Conservation (phyloP, 2,329 filamentous ascomycete genomes). For the Cladosporium colombiae region DNA sequence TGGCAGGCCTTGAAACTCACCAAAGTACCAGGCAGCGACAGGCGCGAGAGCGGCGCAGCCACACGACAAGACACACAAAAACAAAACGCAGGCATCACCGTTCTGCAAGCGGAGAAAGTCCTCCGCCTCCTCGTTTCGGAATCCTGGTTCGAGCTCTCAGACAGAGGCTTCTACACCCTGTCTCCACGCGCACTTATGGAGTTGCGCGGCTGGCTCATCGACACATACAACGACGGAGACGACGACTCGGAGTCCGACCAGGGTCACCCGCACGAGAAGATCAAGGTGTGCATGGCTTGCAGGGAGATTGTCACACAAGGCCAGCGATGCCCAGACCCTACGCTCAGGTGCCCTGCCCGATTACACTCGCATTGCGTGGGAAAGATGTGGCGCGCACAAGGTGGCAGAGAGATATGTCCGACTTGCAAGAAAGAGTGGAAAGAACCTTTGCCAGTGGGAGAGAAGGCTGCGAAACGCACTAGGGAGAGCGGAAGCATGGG, state of each 20-base stretch:
- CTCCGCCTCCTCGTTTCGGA: slow-evolving; percentile 71
- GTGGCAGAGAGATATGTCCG: slow-evolving; percentile 63
- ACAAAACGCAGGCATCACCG: slow-evolving; percentile 58
- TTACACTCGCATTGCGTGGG: slow-evolving; percentile 76
- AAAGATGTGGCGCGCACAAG: slow-evolving; percentile 69
- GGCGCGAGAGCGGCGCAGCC: slow-evolving; percentile 32
- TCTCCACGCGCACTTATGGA: slow-evolving; percentile 81
- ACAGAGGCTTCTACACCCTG: slow-evolving; percentile 71
- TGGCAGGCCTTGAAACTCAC: slow-evolving; percentile 76
- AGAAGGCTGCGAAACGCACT: slow-evolving; percentile 44
- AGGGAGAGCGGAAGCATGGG: slow-evolving; percentile 16
- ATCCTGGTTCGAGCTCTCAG: slow-evolving; percentile 80
- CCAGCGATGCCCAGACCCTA: slow-evolving; percentile 66
- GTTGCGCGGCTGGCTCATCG: slow-evolving; percentile 78
- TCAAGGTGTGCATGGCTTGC: slow-evolving; percentile 87
- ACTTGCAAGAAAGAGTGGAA: slow-evolving; percentile 55
- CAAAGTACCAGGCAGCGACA: slow-evolving; percentile 41
- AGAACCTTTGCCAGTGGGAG: slow-evolving; percentile 54
- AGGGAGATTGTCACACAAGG: slow-evolving; percentile 86
- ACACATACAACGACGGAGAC: slow-evolving; percentile 80
- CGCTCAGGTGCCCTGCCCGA: slow-evolving; percentile 61
- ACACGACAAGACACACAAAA: slow-evolving; percentile 20
- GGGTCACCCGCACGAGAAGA: slow-evolving; percentile 59
- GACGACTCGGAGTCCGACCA: slow-evolving; percentile 50
- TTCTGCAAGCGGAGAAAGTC: slow-evolving; percentile 74